Evolutionary conservation across 768 basidiomycete genomes (phyloP).

Genomic region (Lyophyllum decastes): DNA sequence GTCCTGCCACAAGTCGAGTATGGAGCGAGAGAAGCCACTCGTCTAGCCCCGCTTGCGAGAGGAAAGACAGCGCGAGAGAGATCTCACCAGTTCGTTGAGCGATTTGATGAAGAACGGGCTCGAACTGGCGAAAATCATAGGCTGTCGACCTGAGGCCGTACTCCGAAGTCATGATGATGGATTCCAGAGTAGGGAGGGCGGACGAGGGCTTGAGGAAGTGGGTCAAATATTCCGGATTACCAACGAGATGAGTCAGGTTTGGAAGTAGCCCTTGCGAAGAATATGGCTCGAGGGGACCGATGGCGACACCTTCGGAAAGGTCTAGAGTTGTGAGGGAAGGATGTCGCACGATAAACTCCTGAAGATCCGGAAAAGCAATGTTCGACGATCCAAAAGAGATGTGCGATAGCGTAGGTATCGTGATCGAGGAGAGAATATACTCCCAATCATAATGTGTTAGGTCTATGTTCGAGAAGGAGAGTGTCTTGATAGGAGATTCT

Average conservation of each 20-base stretch:
- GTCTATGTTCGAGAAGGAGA: constrained; percentile 14
- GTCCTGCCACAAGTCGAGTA: neutral
- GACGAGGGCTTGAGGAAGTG: constrained; percentile 6
- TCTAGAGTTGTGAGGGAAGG: constrained; percentile 19
- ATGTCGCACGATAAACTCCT: constrained; percentile 20
- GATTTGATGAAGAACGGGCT: neutral
- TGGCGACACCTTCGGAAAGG: constrained; percentile 10
- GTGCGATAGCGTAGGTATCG: constrained; percentile 11
- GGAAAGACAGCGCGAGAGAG: neutral
- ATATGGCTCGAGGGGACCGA: constrained; percentile 6
- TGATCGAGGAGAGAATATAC: constrained; percentile 18
- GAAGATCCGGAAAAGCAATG: constrained; percentile 21
- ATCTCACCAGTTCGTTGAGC: neutral
- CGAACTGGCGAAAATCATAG: constrained; percentile 2
- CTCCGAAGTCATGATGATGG: neutral
- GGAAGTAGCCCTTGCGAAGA: constrained; percentile 12
- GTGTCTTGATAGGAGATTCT: constrained; percentile 15
- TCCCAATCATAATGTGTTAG: constrained; percentile 18
- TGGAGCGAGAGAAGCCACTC: neutral
- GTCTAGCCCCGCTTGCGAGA: neutral
- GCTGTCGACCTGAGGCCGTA: neutral
- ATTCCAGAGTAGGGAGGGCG: neutral
- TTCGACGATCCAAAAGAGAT: constrained; percentile 14
- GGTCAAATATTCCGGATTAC: constrained; percentile 9
- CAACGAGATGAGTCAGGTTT: constrained; percentile 7